Evolutionary conservation across 176 grass and related monocot genomes (phyloP), one percentile per base, ranked within the genome.

Genomic region (Aegilops umbellulata): DNA sequence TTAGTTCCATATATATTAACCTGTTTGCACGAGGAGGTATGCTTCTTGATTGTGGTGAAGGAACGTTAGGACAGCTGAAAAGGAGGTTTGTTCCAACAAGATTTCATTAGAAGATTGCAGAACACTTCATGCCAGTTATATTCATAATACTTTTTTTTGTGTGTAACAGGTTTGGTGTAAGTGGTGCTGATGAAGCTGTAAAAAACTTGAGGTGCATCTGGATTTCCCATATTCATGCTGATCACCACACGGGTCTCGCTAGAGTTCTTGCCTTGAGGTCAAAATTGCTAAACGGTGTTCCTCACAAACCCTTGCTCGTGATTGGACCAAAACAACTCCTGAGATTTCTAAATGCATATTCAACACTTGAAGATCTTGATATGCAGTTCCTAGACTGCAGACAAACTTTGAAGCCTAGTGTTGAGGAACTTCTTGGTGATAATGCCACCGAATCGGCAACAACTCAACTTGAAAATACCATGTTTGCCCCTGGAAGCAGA

Each of bases 161-260:
- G 34, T 62, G 75, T 83, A 85, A 42, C 81, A 97, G 92, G 74
- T 98, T 90, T 84, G 93, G 96, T 68, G 90, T 95, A 87, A 89
- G 88, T 5, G 93, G 92, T 66, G 96, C 93, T 17, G 92, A 98
- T 82, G 92, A 95, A 83, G 84, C 67, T 74, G 82, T 95, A 12
- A 94, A 92, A 76, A 86, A 76, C 76, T 90, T 98, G 35, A 94
- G 78, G 60, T 94, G 84, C 65, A 98, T 98, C 73, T 98, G 96
- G 93, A 89, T 98, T 76, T 98, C 96, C 58, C 93, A 98, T 90
- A 98, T 98, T 84, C 96, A 98, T 69, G 96, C 93, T 81, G 96
- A 98, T 89, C 96, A 98, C 83, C 93, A 98, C 79, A 92, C 96
- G 20, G 93, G 96, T 38, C 73, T 98, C 27, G 93, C 88, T 78